Percentiles rank a stretch among this genome's conserved stretches.
Evolutionary conservation across 2,329 filamentous ascomycete species (phyloP).

Genomic region (Cadophora sp.): DNA sequence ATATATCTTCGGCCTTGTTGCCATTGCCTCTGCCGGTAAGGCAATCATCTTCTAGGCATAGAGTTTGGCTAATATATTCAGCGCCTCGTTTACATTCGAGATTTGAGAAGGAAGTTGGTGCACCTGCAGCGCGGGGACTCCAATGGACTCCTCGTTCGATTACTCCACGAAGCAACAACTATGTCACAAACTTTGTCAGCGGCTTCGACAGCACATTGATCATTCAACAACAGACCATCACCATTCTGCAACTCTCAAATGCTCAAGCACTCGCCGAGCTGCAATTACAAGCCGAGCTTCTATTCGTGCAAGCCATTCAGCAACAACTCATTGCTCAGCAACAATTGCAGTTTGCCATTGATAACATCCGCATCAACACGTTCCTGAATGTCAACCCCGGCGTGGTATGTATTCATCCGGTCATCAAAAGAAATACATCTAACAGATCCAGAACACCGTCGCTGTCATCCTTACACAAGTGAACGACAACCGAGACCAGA

Average conservation of each 20-base stretch:
- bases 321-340: constrained; percentile 31
- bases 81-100: constrained; percentile 38
- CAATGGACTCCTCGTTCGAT: constrained; percentile 32
- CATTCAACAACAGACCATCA: constrained; percentile 29
- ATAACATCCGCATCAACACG: constrained; percentile 44
- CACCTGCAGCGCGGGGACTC: constrained; percentile 35
- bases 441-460: constrained; percentile 40
- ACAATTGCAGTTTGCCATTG: constrained; percentile 37
- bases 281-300: constrained; percentile 27
- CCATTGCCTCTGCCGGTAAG: constrained; percentile 38
- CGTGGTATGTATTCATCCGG: constrained; percentile 34
- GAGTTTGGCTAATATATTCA: constrained; percentile 29
- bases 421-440: not conserved
- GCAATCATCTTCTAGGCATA: not conserved
- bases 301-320: constrained; percentile 33
- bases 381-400: constrained; percentile 39
- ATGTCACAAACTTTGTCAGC: constrained; percentile 25
- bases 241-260: constrained; percentile 26
- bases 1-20: constrained; percentile 37
- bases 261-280: constrained; percentile 19
- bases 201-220: constrained; percentile 20
- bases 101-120: constrained; percentile 32
- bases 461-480: constrained; percentile 42
- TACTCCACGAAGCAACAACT: constrained; percentile 20
- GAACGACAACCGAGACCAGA: constrained; percentile 35